phyloP scores from a whole-genome alignment of 345 rosid species.

The Bruguiera sexangula region DNA sequence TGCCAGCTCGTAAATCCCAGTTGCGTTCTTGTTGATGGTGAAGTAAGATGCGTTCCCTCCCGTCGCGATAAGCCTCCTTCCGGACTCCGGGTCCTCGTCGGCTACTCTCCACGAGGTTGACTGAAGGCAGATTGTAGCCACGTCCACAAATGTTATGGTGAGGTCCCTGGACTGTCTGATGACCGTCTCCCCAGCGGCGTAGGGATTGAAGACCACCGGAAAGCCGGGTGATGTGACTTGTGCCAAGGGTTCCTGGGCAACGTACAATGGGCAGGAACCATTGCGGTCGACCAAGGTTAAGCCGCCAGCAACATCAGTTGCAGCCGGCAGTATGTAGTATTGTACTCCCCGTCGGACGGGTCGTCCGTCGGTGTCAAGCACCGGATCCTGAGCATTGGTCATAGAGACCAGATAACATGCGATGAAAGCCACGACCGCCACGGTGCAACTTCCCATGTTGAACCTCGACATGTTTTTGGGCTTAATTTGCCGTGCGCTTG shows the following conservation, averaged over 20 bases:
- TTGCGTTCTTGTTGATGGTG: neutral
- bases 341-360: neutral
- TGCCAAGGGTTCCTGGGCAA: constrained; percentile 1
- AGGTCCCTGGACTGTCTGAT: neutral
- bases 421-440: no score
- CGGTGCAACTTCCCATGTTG: no score
- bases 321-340: neutral
- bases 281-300: neutral
- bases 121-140: neutral
- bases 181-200: neutral
- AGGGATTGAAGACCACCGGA: neutral
- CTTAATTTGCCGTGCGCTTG: no score
- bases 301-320: constrained; percentile 2
- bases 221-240: neutral
- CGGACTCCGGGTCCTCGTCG: neutral
- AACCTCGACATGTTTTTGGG: no score
- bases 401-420: no score
- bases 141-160: neutral
- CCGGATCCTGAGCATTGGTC: neutral
- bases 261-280: neutral
- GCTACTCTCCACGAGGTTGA: neutral
- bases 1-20: neutral
- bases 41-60: neutral
- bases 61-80: neutral
- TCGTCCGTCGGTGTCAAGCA: neutral